Conservation (phyloP, 2,329 filamentous ascomycete genomes). For the Celoporthe dispersa region DNA sequence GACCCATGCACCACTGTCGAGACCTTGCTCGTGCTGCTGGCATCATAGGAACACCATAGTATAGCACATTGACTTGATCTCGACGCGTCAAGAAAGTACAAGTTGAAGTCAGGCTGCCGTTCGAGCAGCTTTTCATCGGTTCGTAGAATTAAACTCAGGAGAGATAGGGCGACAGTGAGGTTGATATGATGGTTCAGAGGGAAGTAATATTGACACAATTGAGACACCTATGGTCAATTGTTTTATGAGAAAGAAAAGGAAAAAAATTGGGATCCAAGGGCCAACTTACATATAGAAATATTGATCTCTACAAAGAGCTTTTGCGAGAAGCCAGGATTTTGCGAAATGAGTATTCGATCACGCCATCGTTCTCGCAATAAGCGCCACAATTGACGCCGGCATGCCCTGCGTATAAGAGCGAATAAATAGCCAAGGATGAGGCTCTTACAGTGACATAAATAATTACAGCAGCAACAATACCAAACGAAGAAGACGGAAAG, state of each 20-base stretch:
- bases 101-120: not conserved
- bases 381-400: not conserved
- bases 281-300: not conserved
- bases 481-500: not conserved
- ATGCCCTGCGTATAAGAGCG: not conserved
- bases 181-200: not conserved
- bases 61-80: not conserved
- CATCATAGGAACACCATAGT: not conserved
- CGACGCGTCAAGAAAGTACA: not conserved
- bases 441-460: not conserved
- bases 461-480: not conserved
- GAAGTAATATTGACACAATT: not conserved
- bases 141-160: not conserved
- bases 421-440: not conserved
- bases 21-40: not conserved
- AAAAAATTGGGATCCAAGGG: not conserved
- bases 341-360: not conserved
- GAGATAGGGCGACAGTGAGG: not conserved
- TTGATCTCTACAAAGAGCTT: not conserved
- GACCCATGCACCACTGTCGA: not conserved
- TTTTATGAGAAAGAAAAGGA: not conserved
- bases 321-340: not conserved
- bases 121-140: not conserved
- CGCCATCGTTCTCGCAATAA: conserved; percentile 6
- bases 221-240: not conserved